Percentiles rank a stretch among this genome's conserved stretches.
phyloP scores from a whole-genome alignment of 805 yeast species.

The Priceomyces haplophilus region DNA sequence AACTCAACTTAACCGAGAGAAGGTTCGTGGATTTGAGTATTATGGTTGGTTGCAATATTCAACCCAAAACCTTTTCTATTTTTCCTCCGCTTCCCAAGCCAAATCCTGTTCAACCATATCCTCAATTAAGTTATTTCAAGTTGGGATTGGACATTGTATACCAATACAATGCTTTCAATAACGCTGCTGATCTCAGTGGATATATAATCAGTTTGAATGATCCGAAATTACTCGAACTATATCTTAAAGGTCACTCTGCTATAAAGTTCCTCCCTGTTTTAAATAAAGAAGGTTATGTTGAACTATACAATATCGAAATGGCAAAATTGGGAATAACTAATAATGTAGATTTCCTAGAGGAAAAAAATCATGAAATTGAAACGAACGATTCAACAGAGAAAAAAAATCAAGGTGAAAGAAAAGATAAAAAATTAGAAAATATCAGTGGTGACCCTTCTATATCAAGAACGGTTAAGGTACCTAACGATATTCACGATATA shows the following conservation, averaged over 20 bases:
- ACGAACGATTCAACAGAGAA: slow-evolving; percentile 10
- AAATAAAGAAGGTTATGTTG: slow-evolving; percentile 65
- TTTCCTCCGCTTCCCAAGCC: slow-evolving; percentile 47
- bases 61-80: slow-evolving; percentile 57
- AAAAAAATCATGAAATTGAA: slow-evolving; percentile 11
- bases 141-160: slow-evolving; percentile 38
- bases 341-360: slow-evolving; percentile 18
- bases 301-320: slow-evolving; percentile 47
- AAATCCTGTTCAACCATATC: slow-evolving; percentile 37
- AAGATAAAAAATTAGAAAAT: slow-evolving; percentile 1
- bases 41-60: slow-evolving; percentile 75
- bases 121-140: slow-evolving; percentile 39
- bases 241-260: slow-evolving; percentile 66
- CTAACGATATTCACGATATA: slow-evolving; percentile 77
- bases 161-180: slow-evolving; percentile 28
- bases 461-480: slow-evolving; percentile 39
- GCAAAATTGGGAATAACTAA: slow-evolving; percentile 27
- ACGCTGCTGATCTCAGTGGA: slow-evolving; percentile 37
- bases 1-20: slow-evolving; percentile 56
- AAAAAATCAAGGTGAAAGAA: slow-evolving; percentile 5
- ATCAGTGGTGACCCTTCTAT: background rate
- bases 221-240: slow-evolving; percentile 45
- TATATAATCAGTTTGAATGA: slow-evolving; percentile 46
- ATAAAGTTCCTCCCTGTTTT: slow-evolving; percentile 73
- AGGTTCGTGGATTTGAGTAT: slow-evolving; percentile 75